These are phyloP conservation scores for Sarocladium strictum DNA, from an alignment of 2,329 filamentous ascomycete species.

Conservation along the genomic window DNA sequence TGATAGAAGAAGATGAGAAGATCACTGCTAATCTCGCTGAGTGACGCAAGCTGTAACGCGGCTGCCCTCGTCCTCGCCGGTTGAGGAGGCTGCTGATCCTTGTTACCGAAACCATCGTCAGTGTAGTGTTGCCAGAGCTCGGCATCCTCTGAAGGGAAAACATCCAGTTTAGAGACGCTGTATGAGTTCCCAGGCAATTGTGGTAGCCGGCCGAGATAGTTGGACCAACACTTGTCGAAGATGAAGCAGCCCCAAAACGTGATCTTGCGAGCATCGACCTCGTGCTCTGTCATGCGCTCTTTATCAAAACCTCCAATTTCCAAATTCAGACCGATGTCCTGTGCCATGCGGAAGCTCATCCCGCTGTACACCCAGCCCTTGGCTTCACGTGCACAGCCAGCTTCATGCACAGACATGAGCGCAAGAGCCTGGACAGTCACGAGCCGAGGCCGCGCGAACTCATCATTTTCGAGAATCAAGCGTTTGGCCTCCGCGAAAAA, in stretches of 20 bases:
- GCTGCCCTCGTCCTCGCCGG: constrained; percentile 78
- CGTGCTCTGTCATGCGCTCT: constrained; percentile 64
- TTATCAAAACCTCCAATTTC: constrained; percentile 63
- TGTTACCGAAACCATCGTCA: constrained; percentile 59
- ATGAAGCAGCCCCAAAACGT: constrained; percentile 98
- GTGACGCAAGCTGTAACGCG: constrained; percentile 70
- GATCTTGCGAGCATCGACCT: constrained; percentile 81
- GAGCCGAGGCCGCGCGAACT: constrained; percentile 82
- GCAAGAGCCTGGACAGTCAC: constrained; percentile 91
- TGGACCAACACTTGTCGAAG: constrained; percentile 99
- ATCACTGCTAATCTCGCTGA: constrained; percentile 93
- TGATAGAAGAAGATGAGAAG: constrained; percentile 88
- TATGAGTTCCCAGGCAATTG: constrained; percentile 76
- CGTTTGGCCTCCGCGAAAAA: constrained; percentile 94
- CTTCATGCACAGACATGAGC: constrained; percentile 93
- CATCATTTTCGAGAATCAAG: constrained; percentile 82
- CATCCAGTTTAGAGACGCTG: constrained; percentile 82
- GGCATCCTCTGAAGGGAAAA: constrained; percentile 83
- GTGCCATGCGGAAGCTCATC: constrained; percentile 97
- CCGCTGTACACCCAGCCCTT: constrained; percentile 98
- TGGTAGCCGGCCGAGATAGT: constrained; percentile 86
- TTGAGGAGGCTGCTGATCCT: constrained; percentile 63
- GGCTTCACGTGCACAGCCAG: constrained; percentile 86
- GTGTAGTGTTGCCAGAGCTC: constrained; percentile 85
- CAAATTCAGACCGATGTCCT: constrained; percentile 86